A percentile compares a stretch with the other conserved stretches of the same genome.
phyloP scores from a whole-genome alignment of 169 alveolate genomes.

The Plasmodium fragile region DNA sequence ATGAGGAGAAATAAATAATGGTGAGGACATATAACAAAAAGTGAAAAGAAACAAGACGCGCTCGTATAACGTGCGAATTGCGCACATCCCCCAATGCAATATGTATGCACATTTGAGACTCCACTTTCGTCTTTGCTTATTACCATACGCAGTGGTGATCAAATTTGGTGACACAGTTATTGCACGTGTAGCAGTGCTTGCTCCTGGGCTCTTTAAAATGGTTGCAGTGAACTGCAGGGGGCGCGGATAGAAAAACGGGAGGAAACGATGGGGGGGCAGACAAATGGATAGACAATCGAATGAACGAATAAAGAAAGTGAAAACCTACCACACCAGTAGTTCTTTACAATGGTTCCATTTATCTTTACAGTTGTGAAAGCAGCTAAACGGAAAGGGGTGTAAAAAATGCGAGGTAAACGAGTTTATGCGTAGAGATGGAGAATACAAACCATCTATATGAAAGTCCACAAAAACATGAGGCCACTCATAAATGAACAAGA shows the following conservation, averaged over 20 bases:
- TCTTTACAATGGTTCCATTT: slow-evolving; percentile 64
- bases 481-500: not conserved
- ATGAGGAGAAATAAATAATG: slow-evolving; percentile 10
- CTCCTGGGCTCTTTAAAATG: slow-evolving; percentile 92
- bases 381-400: slow-evolving; percentile 23
- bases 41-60: not conserved
- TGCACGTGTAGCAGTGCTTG: slow-evolving; percentile 95
- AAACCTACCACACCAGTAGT: slow-evolving; percentile 64
- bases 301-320: not conserved
- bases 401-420: not conserved
- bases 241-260: not conserved
- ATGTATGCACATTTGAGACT: not conserved
- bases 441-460: not conserved
- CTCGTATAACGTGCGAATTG: not conserved
- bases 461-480: not conserved
- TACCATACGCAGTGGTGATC: slow-evolving; percentile 98
- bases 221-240: slow-evolving; percentile 61
- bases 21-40: not conserved
- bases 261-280: not conserved
- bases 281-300: not conserved
- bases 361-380: slow-evolving; percentile 68
- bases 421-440: not conserved
- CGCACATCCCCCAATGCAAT: not conserved
- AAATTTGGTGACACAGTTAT: slow-evolving; percentile 91
- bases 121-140: not conserved